phyloP scores from a whole-genome alignment of 345 rosid genomes.

The Euphorbia peplus region DNA sequence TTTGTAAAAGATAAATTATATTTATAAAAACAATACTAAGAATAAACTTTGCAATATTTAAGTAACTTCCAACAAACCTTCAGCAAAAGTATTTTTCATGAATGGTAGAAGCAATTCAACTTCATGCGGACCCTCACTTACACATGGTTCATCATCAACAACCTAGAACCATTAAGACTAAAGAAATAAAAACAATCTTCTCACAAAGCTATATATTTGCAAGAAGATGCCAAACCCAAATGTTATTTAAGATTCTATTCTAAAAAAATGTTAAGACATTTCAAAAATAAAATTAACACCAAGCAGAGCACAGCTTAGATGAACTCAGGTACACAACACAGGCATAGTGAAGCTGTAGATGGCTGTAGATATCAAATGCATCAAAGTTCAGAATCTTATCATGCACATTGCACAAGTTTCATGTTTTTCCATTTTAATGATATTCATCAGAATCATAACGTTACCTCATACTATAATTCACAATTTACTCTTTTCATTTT shows the following conservation, averaged over 20 bases:
- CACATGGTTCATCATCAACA: slow-evolving; percentile 50
- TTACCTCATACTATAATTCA: not conserved
- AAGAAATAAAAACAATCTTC: slow-evolving; percentile 6
- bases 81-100: slow-evolving; percentile 48
- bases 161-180: slow-evolving; percentile 36
- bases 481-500: not conserved
- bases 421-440: slow-evolving; percentile 1
- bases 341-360: not conserved
- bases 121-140: slow-evolving; percentile 58
- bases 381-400: not conserved
- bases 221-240: not conserved
- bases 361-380: not conserved
- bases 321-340: not conserved
- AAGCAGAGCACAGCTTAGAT: not conserved
- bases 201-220: not conserved
- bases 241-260: not conserved
- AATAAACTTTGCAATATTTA: slow-evolving; percentile 8
- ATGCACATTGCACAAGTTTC: not conserved
- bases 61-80: slow-evolving; percentile 42
- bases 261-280: not conserved
- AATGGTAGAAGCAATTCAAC: slow-evolving; percentile 74
- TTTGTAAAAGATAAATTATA: slow-evolving; percentile 18
- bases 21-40: slow-evolving; percentile 6
- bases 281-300: not conserved
- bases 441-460: not conserved